A percentile compares a stretch with the other conserved stretches of the same genome.
These are phyloP conservation scores for Orbilia javanica DNA, from an alignment of 2,329 filamentous ascomycete species.

Conservation along the genomic window DNA sequence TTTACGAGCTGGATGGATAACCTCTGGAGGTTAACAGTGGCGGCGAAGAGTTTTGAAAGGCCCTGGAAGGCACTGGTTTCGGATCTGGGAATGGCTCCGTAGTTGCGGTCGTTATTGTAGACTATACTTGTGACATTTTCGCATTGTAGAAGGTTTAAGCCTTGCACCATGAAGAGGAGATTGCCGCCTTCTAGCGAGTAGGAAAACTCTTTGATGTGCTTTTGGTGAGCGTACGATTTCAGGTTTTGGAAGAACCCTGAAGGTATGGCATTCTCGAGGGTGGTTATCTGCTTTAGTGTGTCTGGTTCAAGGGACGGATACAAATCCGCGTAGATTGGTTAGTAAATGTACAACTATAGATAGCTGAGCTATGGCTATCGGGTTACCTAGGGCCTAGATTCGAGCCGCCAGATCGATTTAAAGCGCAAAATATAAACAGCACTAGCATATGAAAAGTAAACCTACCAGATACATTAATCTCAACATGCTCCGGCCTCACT, in stretches of 20 bases:
- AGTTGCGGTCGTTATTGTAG: not conserved
- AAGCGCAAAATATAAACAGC: not conserved
- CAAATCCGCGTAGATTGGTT: no score
- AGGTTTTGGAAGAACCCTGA: not conserved
- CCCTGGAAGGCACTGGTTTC: not conserved
- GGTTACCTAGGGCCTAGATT: no score
- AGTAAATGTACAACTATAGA: no score
- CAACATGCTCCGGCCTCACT: not conserved
- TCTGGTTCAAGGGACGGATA: no score
- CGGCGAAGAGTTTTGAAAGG: not conserved
- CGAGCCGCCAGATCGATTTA: no score
- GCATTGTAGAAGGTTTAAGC: not conserved
- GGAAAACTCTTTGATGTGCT: not conserved
- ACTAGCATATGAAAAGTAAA: not conserved
- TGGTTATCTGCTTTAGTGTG: no score
- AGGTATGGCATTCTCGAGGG: no score
- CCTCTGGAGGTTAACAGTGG: not conserved
- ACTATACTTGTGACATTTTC: not conserved
- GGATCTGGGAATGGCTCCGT: not conserved
- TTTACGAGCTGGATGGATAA: not conserved
- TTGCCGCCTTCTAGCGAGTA: not conserved
- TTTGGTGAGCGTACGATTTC: not conserved
- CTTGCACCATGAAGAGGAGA: not conserved
- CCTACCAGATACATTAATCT: not conserved
- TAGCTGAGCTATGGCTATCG: no score